These are phyloP conservation scores for Cadophora luteo-olivacea DNA, from an alignment of 2,329 filamentous ascomycete genomes.

Conservation along the genomic window DNA sequence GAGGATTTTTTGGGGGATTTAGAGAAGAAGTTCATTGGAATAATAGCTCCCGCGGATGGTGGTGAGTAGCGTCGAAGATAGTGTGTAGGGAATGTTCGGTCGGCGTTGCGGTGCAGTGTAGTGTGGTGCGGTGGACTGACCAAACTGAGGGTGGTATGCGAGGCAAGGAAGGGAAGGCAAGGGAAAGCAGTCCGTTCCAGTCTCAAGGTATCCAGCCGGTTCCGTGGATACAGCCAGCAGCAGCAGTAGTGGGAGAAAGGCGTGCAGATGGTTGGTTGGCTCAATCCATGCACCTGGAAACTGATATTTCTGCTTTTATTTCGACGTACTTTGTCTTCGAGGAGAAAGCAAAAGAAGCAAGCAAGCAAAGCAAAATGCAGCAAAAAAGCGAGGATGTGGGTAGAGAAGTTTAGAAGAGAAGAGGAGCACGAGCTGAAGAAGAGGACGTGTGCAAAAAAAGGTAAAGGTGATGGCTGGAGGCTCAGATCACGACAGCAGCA, in stretches of 20 bases:
- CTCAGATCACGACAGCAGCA: constrained; percentile 6
- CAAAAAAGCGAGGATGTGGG: not conserved
- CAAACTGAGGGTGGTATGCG: not conserved
- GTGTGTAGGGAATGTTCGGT: constrained; percentile 8
- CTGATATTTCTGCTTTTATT: constrained; percentile 9
- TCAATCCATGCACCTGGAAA: constrained; percentile 28
- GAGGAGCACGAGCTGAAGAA: constrained; percentile 2
- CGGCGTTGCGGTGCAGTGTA: not conserved
- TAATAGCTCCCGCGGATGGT: constrained; percentile 29
- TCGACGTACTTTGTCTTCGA: not conserved
- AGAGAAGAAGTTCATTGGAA: constrained; percentile 46
- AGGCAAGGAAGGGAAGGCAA: not conserved
- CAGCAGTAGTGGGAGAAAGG: constrained; percentile 17
- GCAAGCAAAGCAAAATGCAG: constrained; percentile 2
- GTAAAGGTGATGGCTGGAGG: constrained; percentile 13
- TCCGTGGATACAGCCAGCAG: constrained; percentile 17
- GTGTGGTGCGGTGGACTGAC: constrained; percentile 7
- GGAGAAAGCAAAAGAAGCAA: constrained; percentile 1
- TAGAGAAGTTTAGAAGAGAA: not conserved
- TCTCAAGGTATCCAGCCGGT: constrained; percentile 23
- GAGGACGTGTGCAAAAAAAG: not conserved
- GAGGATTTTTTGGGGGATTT: constrained; percentile 44
- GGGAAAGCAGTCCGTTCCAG: too few relatives aligned
- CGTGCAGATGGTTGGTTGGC: constrained; percentile 26
- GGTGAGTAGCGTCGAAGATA: constrained; percentile 11